Percentiles rank a stretch among this genome's conserved stretches.
Evolutionary conservation across 495 filamentous ascomycete species (phyloP).

Genomic region (Neurospora pannonica): DNA sequence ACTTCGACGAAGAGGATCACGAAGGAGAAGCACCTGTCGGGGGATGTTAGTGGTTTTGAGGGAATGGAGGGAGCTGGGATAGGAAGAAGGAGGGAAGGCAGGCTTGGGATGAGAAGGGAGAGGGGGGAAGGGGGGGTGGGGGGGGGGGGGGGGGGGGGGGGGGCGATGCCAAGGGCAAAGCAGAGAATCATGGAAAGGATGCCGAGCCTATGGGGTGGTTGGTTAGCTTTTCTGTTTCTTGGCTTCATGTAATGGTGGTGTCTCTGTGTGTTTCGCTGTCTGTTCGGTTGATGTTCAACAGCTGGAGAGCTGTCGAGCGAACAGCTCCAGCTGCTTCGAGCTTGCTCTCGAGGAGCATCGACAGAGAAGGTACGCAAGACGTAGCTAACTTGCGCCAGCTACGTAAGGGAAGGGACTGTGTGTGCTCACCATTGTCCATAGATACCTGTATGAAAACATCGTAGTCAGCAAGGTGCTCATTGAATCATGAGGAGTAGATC

Average conservation of each 20-base stretch:
- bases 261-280: neutral
- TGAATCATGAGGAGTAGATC: neutral
- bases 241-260: neutral
- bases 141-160: no score
- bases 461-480: conserved; percentile 10
- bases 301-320: neutral
- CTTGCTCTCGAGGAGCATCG: neutral
- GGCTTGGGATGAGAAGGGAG: no score
- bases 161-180: conserved; percentile 91
- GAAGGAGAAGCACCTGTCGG: conserved; percentile 60
- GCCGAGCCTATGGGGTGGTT: conserved; percentile 63
- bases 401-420: neutral
- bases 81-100: no score
- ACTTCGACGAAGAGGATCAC: conserved; percentile 95
- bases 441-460: conserved; percentile 61
- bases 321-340: neutral
- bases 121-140: no score
- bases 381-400: neutral
- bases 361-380: neutral
- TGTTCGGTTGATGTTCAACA: neutral
- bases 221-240: conserved; percentile 8
- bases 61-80: no score
- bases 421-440: conserved; percentile 94
- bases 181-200: conserved; percentile 91
- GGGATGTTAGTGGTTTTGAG: conserved; percentile 1